Evolutionary conservation across 345 rosid genomes (phyloP), one percentile per base, ranked within the genome.

Genomic region (Populus euphratica): DNA sequence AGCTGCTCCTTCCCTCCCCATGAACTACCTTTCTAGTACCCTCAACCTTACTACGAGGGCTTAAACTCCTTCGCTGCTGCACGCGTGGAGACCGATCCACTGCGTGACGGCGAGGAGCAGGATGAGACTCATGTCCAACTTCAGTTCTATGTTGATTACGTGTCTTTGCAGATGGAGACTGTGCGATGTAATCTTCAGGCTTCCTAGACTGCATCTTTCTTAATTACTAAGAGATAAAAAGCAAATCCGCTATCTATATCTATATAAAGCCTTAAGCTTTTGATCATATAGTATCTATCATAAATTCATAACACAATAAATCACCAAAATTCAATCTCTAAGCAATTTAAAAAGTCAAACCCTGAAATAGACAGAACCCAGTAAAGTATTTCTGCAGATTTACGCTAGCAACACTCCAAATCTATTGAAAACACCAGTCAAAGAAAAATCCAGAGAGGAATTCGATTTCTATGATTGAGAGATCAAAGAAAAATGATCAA

Each of bases 161-260:
- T 29, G 17, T 33, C 81, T 81, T 81, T 16, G 75, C 66, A n/a
- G 88, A 62, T 29, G 89, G 81, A 38, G 88, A 80, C 50, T 67
- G 29, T 16, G 65, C 67, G 56, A 65, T 68, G 50, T 70, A 75
- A 64, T 86, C 89, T 49, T 76, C 84, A 66, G 70, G 77, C 80
- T 84, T 86, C 80, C 88, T 75, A 71, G 89, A 78, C 47, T 89
- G 88, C 93, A 89, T 88, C 81, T 77, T 77, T 70, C 31, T 69
- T 43, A 72, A 20, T 69, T 17, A 41, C 72, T 36, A 79, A 13
- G 44, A n/a, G 25, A 61, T 65, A 50, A 68, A 79, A n/a, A 31
- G 25, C 52, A 29, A 29, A 49, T 27, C 65, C 9, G 50, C 10
- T 73, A 77, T 41, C 17, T 29, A 56, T 27, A 59, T 44, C 16